phyloP scores from a whole-genome alignment of 306 rosid species.

The Crotalaria pallida region DNA sequence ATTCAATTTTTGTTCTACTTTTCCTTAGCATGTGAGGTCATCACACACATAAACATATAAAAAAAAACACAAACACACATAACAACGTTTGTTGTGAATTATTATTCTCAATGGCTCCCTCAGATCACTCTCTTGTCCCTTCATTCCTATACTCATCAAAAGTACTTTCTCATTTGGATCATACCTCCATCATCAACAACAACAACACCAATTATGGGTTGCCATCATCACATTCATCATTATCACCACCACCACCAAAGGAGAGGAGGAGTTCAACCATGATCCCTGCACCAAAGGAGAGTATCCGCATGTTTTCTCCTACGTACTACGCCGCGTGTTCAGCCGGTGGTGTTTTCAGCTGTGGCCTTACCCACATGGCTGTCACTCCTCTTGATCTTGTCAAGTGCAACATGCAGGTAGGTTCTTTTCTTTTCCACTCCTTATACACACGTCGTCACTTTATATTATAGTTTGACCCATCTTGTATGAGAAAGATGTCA shows the following conservation, averaged over 20 bases:
- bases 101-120: conserved; percentile 33
- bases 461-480: too few species aligned
- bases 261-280: conserved; percentile 22
- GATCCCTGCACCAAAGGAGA: conserved; percentile 54
- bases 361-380: conserved; percentile 64
- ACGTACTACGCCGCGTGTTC: conserved; percentile 54
- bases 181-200: background rate
- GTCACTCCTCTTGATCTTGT: conserved; percentile 77
- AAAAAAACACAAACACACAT: background rate
- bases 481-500: too few species aligned
- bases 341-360: conserved; percentile 47
- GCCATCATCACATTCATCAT: background rate
- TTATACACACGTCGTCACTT: too few species aligned
- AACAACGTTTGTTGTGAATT: background rate
- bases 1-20: background rate
- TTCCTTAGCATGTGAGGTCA: background rate
- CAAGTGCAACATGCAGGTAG: conserved; percentile 90
- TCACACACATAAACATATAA: background rate
- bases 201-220: conserved; percentile 8
- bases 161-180: conserved; percentile 23
- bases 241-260: background rate
- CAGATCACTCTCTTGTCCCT: conserved; percentile 44
- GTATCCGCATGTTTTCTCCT: conserved; percentile 52
- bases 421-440: background rate
- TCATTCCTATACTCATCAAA: conserved; percentile 48